Base-by-base conservation (phyloP, 2,329 filamentous ascomycete species). In the Hymenotorrendiella dingleyae region DNA sequence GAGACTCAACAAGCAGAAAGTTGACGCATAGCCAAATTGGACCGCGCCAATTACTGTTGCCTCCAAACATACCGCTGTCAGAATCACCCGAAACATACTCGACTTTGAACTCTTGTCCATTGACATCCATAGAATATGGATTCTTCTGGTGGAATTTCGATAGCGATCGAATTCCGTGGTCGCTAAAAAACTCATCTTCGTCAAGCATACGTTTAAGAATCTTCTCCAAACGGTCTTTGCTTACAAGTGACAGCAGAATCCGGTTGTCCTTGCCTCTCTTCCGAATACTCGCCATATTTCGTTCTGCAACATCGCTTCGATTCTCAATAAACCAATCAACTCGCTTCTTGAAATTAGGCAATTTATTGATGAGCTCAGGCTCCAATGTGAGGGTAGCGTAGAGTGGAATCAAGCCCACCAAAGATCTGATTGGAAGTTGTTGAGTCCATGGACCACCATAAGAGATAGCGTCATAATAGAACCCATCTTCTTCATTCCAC, bases 401-500 rank as follows among this genome's bases (percentile, higher is more conserved):
- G 9, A 97, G 77, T 2, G 91, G 91, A 51, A 97, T 97, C 45
- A 97, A 71, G 9, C 93, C 91, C 40, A 97, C 91, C 6, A 97
- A 77, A 12, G 91, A 97, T 45, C 89, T 77, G 40, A 97, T 87
- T 1, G 88, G 90, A 59, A 97, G 77, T 64, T 96, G 90, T 59
- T 96, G 87, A 40, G 86, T 86, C 82, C 84, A 94, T 6, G 90
- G 90, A 7, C 89, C 89, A 37, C 91, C 91, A 80, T 88, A 97
- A 1, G 90, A 94, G 52, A 97, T 97, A 20, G 91, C 91, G 67
- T 97, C 91, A 62, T 97, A 97, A 73, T 97, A 97, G 72, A 97
- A 97, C 43, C 87, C 89, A 64, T 97, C 91, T 49, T 94, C 78
- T 21, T 96, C 89, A 59, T 96, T 97, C 91, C 91, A 97, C 6